Percentiles rank a stretch among this genome's conserved stretches.
Evolutionary conservation across 2,329 filamentous ascomycete species (phyloP).

Genomic region (Colletotrichum sp.): DNA sequence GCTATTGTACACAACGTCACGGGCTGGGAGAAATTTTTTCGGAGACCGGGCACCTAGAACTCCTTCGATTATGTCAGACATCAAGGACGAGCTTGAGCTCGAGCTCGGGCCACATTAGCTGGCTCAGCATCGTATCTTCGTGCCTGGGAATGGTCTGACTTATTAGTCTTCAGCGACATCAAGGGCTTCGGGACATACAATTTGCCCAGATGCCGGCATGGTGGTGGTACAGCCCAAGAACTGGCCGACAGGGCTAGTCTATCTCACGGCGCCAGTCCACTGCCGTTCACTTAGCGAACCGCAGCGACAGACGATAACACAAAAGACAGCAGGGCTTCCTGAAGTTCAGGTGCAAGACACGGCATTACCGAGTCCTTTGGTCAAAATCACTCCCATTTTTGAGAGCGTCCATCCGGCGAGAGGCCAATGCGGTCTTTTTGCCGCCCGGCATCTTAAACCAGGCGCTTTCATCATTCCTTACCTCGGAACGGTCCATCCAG

Average conservation of each 20-base stretch:
- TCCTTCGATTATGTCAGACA: background rate
- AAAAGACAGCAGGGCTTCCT: conserved; percentile 24
- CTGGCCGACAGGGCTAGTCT: conserved; percentile 60
- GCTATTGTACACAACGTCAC: background rate
- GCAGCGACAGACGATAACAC: conserved; percentile 44
- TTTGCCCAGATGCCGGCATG: background rate
- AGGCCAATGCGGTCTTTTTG: conserved; percentile 66
- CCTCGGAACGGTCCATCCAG: conserved; percentile 61
- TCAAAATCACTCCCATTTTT: conserved; percentile 59
- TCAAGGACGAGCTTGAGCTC: background rate
- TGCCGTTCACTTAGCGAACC: conserved; percentile 46
- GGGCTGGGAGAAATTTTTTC: background rate
- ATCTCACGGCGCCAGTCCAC: conserved; percentile 56
- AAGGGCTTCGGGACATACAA: background rate
- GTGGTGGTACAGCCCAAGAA: conserved; percentile 49
- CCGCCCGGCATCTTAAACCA: conserved; percentile 55
- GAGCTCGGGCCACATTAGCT: background rate
- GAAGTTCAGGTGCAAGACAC: conserved; percentile 39
- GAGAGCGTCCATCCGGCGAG: conserved; percentile 59
- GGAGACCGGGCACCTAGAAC: background rate
- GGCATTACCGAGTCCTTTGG: conserved; percentile 50
- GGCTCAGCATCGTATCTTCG: background rate
- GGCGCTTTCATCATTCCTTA: conserved; percentile 66
- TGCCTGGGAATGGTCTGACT: background rate
- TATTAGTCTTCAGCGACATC: background rate